Conservation (phyloP, 2,329 filamentous ascomycete species). For the Didymella pinodella region DNA sequence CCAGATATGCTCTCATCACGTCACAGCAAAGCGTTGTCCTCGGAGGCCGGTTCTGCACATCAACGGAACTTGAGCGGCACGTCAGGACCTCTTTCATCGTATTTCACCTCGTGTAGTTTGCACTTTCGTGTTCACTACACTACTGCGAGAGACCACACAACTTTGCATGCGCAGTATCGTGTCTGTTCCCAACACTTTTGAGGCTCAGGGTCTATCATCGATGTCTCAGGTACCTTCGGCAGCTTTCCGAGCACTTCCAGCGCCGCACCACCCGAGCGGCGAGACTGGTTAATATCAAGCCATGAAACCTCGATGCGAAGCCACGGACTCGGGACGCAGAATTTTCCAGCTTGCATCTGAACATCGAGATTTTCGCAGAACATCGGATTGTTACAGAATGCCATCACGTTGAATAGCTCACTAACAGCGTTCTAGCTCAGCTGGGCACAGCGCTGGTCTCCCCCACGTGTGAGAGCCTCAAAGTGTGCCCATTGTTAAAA, state of each 20-base stretch:
- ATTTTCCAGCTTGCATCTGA: slow-evolving; percentile 5
- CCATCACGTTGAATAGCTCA: slow-evolving; percentile 22
- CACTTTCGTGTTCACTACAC: neutral
- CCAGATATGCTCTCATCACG: neutral
- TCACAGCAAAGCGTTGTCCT: neutral
- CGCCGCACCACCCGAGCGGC: neutral
- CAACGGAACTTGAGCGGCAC: neutral
- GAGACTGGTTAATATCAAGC: neutral
- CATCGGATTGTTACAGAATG: slow-evolving; percentile 24
- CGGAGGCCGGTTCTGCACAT: neutral
- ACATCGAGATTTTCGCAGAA: slow-evolving; percentile 19
- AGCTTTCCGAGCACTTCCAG: slow-evolving; percentile 14
- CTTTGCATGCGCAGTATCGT: neutral
- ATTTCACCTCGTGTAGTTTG: neutral
- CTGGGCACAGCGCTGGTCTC: slow-evolving; percentile 9
- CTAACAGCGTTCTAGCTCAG: slow-evolving; percentile 12
- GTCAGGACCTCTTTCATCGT: neutral
- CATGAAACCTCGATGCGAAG: slow-evolving; percentile 1
- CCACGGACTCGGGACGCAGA: slow-evolving; percentile 2
- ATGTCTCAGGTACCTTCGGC: slow-evolving; percentile 10
- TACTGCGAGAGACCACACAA: neutral
- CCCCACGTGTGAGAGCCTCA: slow-evolving; percentile 21
- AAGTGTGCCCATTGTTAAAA: neutral
- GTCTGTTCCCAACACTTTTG: neutral
- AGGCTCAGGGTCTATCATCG: slow-evolving; percentile 14